Percentiles rank a stretch among this genome's conserved stretches.
Evolutionary conservation across 2,329 filamentous ascomycete species (phyloP).

Genomic region (Pseudogymnoascus sp.): DNA sequence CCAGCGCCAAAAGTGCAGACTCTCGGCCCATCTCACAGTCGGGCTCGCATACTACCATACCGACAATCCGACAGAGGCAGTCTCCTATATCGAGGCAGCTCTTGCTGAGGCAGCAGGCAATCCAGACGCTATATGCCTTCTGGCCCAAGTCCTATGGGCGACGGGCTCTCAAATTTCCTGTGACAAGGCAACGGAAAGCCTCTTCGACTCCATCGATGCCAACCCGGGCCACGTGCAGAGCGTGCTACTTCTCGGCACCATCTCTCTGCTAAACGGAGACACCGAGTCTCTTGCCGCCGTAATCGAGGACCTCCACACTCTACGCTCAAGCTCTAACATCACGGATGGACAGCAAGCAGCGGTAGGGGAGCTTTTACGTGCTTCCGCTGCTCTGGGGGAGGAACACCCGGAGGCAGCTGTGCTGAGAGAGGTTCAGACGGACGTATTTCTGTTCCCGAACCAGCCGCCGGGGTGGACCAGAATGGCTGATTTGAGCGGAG

Average conservation of each 20-base stretch:
- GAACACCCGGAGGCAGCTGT: slow-evolving; percentile 45
- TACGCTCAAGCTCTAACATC: slow-evolving; percentile 62
- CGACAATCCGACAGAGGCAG: slow-evolving; percentile 58
- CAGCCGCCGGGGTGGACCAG: slow-evolving; percentile 76
- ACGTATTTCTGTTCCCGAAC: slow-evolving; percentile 74
- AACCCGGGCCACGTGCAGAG: slow-evolving; percentile 71
- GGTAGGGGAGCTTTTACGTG: slow-evolving; percentile 69
- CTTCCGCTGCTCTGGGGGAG: slow-evolving; percentile 56
- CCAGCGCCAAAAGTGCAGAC: slow-evolving; percentile 60
- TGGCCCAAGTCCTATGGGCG: slow-evolving; percentile 91
- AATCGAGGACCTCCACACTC: slow-evolving; percentile 62
- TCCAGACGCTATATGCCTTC: slow-evolving; percentile 77
- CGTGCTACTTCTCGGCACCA: slow-evolving; percentile 72
- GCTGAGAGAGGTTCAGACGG: slow-evolving; percentile 60
- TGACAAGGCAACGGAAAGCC: slow-evolving; percentile 66
- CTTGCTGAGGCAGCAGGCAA: slow-evolving; percentile 68
- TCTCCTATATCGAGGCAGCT: slow-evolving; percentile 73
- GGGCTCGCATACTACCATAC: slow-evolving; percentile 76
- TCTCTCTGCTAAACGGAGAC: slow-evolving; percentile 76
- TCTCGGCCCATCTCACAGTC: slow-evolving; percentile 80
- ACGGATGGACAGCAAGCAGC: slow-evolving; percentile 56
- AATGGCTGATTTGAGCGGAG: slow-evolving; percentile 54
- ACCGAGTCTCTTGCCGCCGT: slow-evolving; percentile 75
- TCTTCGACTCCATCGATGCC: slow-evolving; percentile 73
- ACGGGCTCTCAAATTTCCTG: slow-evolving; percentile 69